Evolutionary conservation across 805 yeast species (phyloP).

Genomic region (Hemisphaericaspora nanyangensis): DNA sequence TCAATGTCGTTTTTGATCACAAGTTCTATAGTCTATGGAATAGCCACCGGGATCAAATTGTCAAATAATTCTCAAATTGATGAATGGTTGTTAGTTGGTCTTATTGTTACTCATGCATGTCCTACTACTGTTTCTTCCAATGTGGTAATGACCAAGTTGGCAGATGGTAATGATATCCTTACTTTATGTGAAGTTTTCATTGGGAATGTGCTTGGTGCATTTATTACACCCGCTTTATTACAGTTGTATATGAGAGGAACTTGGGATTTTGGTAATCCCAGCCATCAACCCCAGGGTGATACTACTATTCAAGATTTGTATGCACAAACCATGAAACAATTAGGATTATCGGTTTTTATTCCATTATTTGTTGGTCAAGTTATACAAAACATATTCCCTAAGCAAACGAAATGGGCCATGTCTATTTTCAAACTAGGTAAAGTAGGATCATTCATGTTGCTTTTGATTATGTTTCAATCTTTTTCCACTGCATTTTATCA

Average conservation of each 20-base stretch:
- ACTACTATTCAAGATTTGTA: slow-evolving; percentile 56
- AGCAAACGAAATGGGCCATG: slow-evolving; percentile 57
- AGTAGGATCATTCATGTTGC: slow-evolving; percentile 75
- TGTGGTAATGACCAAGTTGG: slow-evolving; percentile 85
- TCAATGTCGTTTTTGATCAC: slow-evolving; percentile 69
- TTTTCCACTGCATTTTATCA: slow-evolving; percentile 87
- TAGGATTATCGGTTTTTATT: slow-evolving; percentile 78
- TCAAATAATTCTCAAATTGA: slow-evolving; percentile 59
- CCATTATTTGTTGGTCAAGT: slow-evolving; percentile 90
- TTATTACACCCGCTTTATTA: slow-evolving; percentile 78
- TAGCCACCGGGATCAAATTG: slow-evolving; percentile 62
- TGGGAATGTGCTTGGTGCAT: slow-evolving; percentile 83
- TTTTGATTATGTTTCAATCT: slow-evolving; percentile 73
- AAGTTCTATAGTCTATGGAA: slow-evolving; percentile 66
- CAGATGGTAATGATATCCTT: slow-evolving; percentile 76
- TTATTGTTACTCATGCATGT: slow-evolving; percentile 78
- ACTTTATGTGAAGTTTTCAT: slow-evolving; percentile 82
- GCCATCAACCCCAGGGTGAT: slow-evolving; percentile 44
- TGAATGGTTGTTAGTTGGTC: slow-evolving; percentile 75
- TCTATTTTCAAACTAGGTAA: slow-evolving; percentile 59
- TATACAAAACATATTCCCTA: slow-evolving; percentile 65
- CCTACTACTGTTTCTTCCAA: slow-evolving; percentile 92
- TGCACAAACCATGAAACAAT: slow-evolving; percentile 77
- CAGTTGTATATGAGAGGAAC: slow-evolving; percentile 60
- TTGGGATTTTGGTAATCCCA: slow-evolving; percentile 80